A percentile compares a stretch with the other conserved stretches of the same genome.
These are phyloP conservation scores for Russula earlei DNA, from an alignment of 768 basidiomycete species.

Conservation along the genomic window DNA sequence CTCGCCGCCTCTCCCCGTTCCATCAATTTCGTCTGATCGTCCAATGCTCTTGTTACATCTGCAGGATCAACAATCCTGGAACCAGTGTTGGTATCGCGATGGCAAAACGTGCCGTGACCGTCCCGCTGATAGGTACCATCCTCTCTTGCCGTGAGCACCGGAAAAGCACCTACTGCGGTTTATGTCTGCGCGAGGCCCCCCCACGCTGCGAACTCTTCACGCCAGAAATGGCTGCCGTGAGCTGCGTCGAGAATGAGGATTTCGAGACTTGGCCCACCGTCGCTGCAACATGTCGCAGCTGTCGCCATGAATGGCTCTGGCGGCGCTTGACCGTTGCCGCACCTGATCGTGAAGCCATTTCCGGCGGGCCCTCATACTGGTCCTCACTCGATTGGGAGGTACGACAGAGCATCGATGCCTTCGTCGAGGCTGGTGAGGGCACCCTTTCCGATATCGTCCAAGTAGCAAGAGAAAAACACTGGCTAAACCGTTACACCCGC, in stretches of 20 bases:
- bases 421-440: constrained; percentile 66
- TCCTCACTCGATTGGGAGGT: constrained; percentile 52
- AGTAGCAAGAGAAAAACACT: constrained; percentile 59
- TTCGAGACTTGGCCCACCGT: constrained; percentile 55
- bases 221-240: constrained; percentile 28
- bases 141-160: constrained; percentile 57
- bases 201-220: constrained; percentile 28
- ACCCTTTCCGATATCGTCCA: constrained; percentile 49
- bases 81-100: constrained; percentile 40
- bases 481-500: constrained; percentile 57
- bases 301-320: constrained; percentile 61
- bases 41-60: constrained; percentile 48
- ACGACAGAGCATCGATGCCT: constrained; percentile 57
- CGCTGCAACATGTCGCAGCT: constrained; percentile 58
- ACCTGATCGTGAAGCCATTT: constrained; percentile 48
- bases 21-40: constrained; percentile 56
- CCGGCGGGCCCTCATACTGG: constrained; percentile 30
- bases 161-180: constrained; percentile 50
- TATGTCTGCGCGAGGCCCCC: constrained; percentile 60
- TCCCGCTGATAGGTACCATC: constrained; percentile 38
- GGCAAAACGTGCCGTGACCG: constrained; percentile 38
- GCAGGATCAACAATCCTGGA: constrained; percentile 56
- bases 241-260: constrained; percentile 63
- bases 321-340: constrained; percentile 39
- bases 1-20: constrained; percentile 34